phyloP scores from a whole-genome alignment of 371 early-diverging fungal species.

The Mucor velutinosus region DNA sequence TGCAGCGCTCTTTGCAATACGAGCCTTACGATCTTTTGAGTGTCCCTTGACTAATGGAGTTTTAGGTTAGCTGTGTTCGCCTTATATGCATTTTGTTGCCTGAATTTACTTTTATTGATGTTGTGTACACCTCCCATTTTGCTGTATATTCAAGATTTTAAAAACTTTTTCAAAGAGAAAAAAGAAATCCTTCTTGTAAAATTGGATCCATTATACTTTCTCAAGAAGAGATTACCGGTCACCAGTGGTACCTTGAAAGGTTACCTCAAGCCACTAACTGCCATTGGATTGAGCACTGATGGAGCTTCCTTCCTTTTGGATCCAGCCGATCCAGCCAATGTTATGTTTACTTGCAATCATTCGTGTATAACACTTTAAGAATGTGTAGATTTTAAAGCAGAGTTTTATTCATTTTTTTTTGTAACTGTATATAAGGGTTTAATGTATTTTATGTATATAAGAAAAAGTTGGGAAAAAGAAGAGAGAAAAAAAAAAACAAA shows the following conservation, averaged over 20 bases:
- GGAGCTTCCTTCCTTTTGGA: too few relatives aligned
- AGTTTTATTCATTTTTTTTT: not conserved
- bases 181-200: not conserved
- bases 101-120: slow-evolving; percentile 25
- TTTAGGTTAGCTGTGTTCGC: not conserved
- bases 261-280: not conserved
- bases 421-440: not conserved
- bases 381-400: not conserved
- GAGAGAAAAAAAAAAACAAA: not conserved
- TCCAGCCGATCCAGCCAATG: too few relatives aligned
- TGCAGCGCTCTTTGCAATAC: slow-evolving; percentile 22
- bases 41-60: slow-evolving; percentile 21
- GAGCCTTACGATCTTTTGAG: slow-evolving; percentile 17
- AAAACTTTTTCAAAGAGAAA: slow-evolving; percentile 8
- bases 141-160: not conserved
- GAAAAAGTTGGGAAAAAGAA: not conserved
- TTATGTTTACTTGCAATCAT: too few relatives aligned
- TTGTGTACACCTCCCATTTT: slow-evolving; percentile 31
- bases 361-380: too few relatives aligned
- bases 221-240: slow-evolving; percentile 3
- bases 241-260: not conserved
- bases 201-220: not conserved
- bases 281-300: not conserved
- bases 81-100: not conserved
- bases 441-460: not conserved